Base-by-base conservation (phyloP, 2,329 filamentous ascomycete species). In the Exophiala bonariae region DNA sequence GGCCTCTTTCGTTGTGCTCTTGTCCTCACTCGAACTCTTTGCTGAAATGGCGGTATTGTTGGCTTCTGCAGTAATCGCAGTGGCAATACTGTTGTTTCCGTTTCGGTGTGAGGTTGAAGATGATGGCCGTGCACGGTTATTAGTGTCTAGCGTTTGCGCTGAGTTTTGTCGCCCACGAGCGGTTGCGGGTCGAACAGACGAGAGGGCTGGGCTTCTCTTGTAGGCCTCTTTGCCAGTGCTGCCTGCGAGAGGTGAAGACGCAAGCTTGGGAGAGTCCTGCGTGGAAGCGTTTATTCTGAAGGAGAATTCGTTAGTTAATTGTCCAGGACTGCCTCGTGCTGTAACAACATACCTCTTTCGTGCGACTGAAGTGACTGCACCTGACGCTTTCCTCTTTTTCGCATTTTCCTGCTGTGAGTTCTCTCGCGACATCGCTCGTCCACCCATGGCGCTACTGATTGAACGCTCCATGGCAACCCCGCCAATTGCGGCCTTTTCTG, bases 121-220 rank as follows among this genome's bases (percentile, higher is more conserved):
- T 2, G 84, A 82, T 11, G 55, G 52, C 20, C 55, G 46, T 23
- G 42, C 49, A 39, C 46, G 41, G 8, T 35, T 35, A 4, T 30
- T 30, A 19, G 28, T 43, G 16, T 71, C 71, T 41, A 68, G 71
- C n/a, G 79, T 78, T 48, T 82, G 79, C 44, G 81, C 78, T 13
- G 87, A 88, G 61, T 86, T 91, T 63, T 90, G 88, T 61, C 89
- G 83, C 30, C 82, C 81, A 57, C 89, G 82, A 4, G 86, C 82
- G 4, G 85, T 83, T 41, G 80, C 76, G 10, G 87, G 84, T 34
- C 85, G 80, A 48, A 81, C 72, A 22, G 71, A 67, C 49, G 70
- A 69, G 5, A 83, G 83, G 7, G 77, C 80, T 20, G 86, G 85
- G 32, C 85, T 87, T 44, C 73, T 54, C 72, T 75, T 57, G 64